Percentiles rank a stretch among this genome's conserved stretches.
phyloP scores from a whole-genome alignment of 495 filamentous ascomycete species.

The Neurospora discreta region DNA sequence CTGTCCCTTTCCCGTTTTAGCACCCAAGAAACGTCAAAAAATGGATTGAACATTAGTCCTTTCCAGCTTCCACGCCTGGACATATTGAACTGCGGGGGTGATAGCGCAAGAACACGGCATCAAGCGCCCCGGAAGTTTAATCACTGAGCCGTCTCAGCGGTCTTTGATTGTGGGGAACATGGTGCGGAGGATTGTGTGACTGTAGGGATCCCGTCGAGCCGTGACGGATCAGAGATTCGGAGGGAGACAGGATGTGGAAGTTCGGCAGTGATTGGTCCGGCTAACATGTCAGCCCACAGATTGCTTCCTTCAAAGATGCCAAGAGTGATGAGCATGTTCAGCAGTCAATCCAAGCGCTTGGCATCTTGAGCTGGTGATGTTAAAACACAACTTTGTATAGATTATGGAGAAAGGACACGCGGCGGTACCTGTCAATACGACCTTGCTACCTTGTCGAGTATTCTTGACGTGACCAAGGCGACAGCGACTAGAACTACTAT shows the following conservation, averaged over 20 bases:
- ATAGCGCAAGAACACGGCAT: slow-evolving; percentile 11
- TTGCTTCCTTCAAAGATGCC: not conserved
- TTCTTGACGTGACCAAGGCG: not conserved
- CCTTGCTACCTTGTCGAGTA: not conserved
- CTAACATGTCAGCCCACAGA: not conserved
- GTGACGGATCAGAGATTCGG: not conserved
- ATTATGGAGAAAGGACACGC: not conserved
- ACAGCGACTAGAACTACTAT: not conserved
- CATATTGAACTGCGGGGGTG: slow-evolving; percentile 4
- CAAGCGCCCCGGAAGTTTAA: slow-evolving; percentile 9
- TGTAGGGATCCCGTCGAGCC: not conserved
- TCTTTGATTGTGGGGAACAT: slow-evolving; percentile 3
- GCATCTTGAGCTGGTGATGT: not conserved
- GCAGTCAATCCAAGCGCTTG: not conserved
- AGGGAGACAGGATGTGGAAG: not conserved
- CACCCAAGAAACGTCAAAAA: not conserved
- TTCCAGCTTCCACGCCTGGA: not conserved
- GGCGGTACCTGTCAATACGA: not conserved
- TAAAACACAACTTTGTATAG: not conserved
- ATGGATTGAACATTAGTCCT: not conserved
- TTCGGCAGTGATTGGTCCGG: not conserved
- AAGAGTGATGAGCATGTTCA: not conserved
- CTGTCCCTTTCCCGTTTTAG: not conserved
- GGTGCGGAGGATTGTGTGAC: not conserved
- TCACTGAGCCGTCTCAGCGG: not conserved